phyloP scores from a whole-genome alignment of 2,329 filamentous ascomycete genomes.

The Verticillium nonalfalfae region DNA sequence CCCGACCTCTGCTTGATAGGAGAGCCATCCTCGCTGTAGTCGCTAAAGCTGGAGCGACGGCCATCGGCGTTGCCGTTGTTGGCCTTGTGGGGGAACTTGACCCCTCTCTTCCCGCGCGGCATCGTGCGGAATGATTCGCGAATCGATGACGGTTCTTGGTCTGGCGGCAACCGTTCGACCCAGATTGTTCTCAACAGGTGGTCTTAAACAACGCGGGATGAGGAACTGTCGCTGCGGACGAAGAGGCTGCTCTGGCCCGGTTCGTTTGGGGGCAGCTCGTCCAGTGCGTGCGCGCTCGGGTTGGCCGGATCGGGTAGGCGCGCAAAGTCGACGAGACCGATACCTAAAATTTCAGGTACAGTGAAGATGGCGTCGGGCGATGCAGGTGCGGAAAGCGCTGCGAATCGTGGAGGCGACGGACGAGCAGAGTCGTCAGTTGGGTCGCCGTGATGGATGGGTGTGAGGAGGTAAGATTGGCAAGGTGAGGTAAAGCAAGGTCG shows the following conservation, averaged over 20 bases:
- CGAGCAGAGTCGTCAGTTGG: neutral
- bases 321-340: neutral
- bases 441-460: neutral
- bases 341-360: neutral
- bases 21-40: slow-evolving; percentile 56
- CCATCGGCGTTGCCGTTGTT: slow-evolving; percentile 42
- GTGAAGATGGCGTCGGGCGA: neutral
- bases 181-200: neutral
- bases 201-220: neutral
- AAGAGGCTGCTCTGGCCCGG: neutral
- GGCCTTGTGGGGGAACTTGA: slow-evolving; percentile 47
- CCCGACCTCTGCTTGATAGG: slow-evolving; percentile 8
- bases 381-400: neutral
- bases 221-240: neutral
- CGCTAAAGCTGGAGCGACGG: slow-evolving; percentile 65
- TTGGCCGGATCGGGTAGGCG: neutral
- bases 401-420: neutral
- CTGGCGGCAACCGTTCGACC: neutral
- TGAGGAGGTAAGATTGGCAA: neutral
- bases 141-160: neutral
- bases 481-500: neutral
- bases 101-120: slow-evolving; percentile 39
- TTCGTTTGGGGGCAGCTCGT: neutral
- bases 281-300: neutral
- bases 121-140: slow-evolving; percentile 15